Evolutionary conservation across 1,139 yeast species (phyloP).

Genomic region (Lodderomyces margitis): DNA sequence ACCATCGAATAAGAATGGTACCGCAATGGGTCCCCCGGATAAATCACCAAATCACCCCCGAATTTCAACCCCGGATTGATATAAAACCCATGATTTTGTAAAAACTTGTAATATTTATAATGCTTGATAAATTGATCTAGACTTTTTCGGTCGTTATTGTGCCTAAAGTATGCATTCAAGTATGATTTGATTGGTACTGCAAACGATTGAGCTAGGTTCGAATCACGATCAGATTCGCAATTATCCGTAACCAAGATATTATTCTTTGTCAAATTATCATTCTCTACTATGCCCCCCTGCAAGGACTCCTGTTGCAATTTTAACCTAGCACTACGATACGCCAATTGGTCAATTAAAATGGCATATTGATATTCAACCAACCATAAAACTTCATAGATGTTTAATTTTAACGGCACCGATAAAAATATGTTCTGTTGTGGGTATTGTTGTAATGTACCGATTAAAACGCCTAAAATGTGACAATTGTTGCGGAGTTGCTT

Average conservation of each 20-base stretch:
- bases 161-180: conserved; percentile 9
- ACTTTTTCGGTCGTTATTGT: neutral
- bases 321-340: conserved; percentile 14
- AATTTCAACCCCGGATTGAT: conserved; percentile 85
- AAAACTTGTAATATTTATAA: conserved; percentile 27
- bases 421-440: conserved; percentile 89
- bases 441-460: conserved; percentile 80
- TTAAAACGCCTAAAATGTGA: conserved; percentile 69
- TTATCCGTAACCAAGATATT: conserved; percentile 12
- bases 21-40: conserved; percentile 92
- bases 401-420: conserved; percentile 76
- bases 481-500: conserved; percentile 46
- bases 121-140: conserved; percentile 9
- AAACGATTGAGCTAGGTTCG: conserved; percentile 8
- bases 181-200: conserved; percentile 11
- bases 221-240: conserved; percentile 10
- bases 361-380: conserved; percentile 47
- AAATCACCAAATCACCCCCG: conserved; percentile 86
- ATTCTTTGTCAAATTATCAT: conserved; percentile 6
- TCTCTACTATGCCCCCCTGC: neutral
- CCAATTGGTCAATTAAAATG: conserved; percentile 29
- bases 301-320: neutral
- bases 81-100: conserved; percentile 50
- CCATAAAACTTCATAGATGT: conserved; percentile 73
- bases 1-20: conserved; percentile 87